phyloP scores from a whole-genome alignment of 1,284 basidiomycete genomes.

The Tilletia caries region DNA sequence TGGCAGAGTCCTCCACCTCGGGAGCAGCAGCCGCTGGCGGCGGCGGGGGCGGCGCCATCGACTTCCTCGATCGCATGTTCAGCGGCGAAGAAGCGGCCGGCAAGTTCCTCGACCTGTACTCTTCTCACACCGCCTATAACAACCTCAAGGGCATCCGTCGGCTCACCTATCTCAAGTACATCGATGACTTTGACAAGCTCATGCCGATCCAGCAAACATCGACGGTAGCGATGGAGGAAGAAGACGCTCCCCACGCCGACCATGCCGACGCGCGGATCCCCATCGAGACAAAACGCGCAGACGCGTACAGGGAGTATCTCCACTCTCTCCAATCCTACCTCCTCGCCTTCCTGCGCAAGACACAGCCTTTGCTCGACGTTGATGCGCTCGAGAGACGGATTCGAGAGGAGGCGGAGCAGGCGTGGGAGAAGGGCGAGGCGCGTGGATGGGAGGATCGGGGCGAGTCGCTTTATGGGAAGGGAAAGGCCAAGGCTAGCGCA shows the following conservation, averaged over 20 bases:
- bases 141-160: constrained; percentile 73
- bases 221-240: constrained; percentile 55
- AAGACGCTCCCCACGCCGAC: constrained; percentile 56
- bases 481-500: constrained; percentile 31
- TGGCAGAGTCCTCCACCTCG: constrained; percentile 16
- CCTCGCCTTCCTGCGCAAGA: constrained; percentile 77
- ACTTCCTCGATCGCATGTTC: constrained; percentile 48
- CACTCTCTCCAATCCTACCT: constrained; percentile 73
- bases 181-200: constrained; percentile 65
- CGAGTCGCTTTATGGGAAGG: constrained; percentile 23
- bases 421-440: constrained; percentile 76
- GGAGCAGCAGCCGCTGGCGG: constrained; percentile 16
- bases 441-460: constrained; percentile 67
- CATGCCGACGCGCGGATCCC: constrained; percentile 21
- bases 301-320: constrained; percentile 43
- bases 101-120: constrained; percentile 87
- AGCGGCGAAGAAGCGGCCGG: constrained; percentile 88
- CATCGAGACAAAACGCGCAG: constrained; percentile 35
- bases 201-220: background rate
- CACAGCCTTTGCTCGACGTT: constrained; percentile 80
- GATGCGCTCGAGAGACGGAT: constrained; percentile 67
- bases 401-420: constrained; percentile 68
- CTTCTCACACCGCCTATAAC: constrained; percentile 80
- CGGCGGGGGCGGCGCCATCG: constrained; percentile 17
- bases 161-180: constrained; percentile 82